Base-by-base conservation (phyloP, 345 rosid species). In the Sisymbrium altissimum region DNA sequence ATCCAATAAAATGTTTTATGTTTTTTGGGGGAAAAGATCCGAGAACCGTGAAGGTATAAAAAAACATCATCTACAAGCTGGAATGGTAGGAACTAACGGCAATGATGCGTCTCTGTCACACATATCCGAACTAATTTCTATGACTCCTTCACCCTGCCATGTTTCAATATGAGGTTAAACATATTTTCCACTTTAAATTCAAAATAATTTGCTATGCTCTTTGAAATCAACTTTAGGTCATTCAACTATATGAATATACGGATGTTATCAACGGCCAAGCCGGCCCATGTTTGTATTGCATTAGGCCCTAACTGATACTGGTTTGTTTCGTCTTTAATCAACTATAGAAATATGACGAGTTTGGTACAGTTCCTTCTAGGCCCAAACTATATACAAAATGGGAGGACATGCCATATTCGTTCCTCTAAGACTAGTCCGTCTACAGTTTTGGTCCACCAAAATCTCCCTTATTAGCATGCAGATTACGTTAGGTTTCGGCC, bases 111-210 rank as follows among this genome's bases (percentile, higher is more conserved):
- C 68, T 68, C 79, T 75, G 17, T 50, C 73, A 41, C 79, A 75
- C 79, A 75, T 67, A 21, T 67, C 63, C 18, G 79, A 2, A 52
- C 39, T 68, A 50, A 75, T 67, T 30, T 75, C 53, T 50, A 75
- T 40, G 46, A 75, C 79, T 75, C 68, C 73, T 75, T 75, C 73
- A 54, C 68, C 73, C 79, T 75, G 79, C 55, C 36, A 75, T 67
- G 46, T 46, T 23, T 30, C 13, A 3, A 7, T 13, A 14, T 17
- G 25, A 54, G 36, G 40, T 58, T 11, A 33, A 14, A 15, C 43
- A 61, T 53, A 38, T 27, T 27, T 27, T 27, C 18, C 41, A 27
- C 32, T 14, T 48, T 39, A 54, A 52, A 54, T 1, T 32, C 17
- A 27, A 32, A 27, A n/a, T 1, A 39, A 13, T 12, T 30, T 55